Evolutionary conservation across 2,329 filamentous ascomycete species (phyloP).

Genomic region (Colletotrichum kahawae): DNA sequence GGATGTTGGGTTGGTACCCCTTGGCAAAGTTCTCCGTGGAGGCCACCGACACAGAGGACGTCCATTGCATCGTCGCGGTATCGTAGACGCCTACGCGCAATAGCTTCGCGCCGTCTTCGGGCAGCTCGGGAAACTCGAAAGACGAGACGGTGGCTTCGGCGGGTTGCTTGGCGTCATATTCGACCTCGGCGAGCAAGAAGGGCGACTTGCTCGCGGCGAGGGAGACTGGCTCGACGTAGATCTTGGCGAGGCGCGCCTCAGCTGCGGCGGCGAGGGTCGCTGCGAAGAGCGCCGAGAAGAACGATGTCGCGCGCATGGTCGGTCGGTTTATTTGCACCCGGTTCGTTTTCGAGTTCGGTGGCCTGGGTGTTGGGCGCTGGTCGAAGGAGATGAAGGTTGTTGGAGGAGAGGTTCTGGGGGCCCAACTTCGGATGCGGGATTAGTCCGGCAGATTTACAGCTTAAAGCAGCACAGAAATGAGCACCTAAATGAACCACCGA

Average conservation of each 20-base stretch:
- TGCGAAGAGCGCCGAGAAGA: conserved; percentile 49
- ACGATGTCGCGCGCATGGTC: conserved; percentile 46
- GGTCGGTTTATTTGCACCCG: not conserved
- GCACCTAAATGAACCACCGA: not conserved
- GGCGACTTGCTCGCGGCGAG: conserved; percentile 35
- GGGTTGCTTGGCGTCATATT: conserved; percentile 54
- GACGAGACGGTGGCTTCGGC: conserved; percentile 51
- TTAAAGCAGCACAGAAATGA: not conserved
- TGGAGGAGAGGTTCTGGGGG: not conserved
- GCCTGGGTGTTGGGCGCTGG: not conserved
- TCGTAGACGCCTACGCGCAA: conserved; percentile 66
- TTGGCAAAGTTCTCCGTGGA: conserved; percentile 63
- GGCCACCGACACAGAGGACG: conserved; percentile 60
- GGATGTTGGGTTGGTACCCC: conserved; percentile 63
- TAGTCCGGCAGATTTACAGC: conserved; percentile 6
- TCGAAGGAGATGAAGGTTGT: not conserved
- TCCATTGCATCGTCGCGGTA: conserved; percentile 49
- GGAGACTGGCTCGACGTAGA: conserved; percentile 60
- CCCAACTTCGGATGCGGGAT: not conserved
- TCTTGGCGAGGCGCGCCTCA: conserved; percentile 49
- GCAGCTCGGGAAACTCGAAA: conserved; percentile 62
- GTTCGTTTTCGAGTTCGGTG: not conserved
- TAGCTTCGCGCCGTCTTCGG: conserved; percentile 44
- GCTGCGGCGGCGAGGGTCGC: conserved; percentile 44
- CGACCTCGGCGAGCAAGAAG: conserved; percentile 58